phyloP scores from a whole-genome alignment of 2,329 filamentous ascomycete species.

The Nemania sp. region DNA sequence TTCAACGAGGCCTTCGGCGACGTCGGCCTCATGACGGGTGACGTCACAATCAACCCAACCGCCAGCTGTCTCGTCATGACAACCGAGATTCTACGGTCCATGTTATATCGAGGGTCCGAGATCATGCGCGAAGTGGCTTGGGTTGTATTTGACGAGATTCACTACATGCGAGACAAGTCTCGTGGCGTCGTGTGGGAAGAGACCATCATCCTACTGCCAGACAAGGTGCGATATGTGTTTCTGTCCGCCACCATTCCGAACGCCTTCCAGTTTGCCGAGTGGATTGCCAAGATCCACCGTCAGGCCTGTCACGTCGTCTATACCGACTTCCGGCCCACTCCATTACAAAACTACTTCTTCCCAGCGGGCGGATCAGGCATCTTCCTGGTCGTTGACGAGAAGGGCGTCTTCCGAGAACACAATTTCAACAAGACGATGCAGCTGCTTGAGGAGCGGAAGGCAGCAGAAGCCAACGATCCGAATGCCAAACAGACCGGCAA shows the following conservation, averaged over 20 bases:
- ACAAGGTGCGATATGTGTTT: constrained; percentile 99
- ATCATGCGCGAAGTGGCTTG: constrained; percentile 99
- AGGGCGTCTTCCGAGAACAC: constrained; percentile 91
- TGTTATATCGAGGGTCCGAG: constrained; percentile 97
- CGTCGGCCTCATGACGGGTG: constrained; percentile 96
- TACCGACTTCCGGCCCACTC: constrained; percentile 96
- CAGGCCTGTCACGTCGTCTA: constrained; percentile 99
- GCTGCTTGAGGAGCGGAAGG: constrained; percentile 84
- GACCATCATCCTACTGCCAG: constrained; percentile 94
- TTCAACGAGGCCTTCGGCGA: constrained; percentile 96
- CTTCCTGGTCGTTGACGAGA: constrained; percentile 93
- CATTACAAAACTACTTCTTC: constrained; percentile 97
- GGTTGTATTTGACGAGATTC: constrained; percentile 98
- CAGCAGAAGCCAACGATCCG: constrained; percentile 78
- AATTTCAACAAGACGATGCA: constrained; percentile 98
- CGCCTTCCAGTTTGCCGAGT: constrained; percentile 98
- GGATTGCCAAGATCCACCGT: constrained; percentile 97
- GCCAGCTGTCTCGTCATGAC: constrained; percentile 99
- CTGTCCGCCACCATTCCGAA: constrained; percentile 98
- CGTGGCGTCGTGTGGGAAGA: constrained; percentile 99
- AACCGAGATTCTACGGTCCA: constrained; percentile 97
- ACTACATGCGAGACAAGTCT: constrained; percentile 94
- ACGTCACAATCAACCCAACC: constrained; percentile 98
- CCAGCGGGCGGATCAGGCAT: constrained; percentile 91
- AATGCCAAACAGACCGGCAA: constrained; percentile 82